Evolutionary conservation across 441 rosid species (phyloP).

Genomic region (Gossypium aridum): DNA sequence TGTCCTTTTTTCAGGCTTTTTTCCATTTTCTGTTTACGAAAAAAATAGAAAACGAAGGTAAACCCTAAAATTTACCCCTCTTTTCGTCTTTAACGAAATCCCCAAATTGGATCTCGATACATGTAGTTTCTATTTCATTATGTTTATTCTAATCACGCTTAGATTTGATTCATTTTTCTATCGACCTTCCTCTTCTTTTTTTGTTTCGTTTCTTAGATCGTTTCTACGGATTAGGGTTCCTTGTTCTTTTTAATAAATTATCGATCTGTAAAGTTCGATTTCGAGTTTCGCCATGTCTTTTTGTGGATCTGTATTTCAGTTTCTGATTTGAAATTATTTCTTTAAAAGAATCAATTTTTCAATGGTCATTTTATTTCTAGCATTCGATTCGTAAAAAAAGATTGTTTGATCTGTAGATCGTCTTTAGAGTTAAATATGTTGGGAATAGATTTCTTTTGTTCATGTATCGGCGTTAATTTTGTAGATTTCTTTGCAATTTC

Average conservation of each 20-base stretch:
- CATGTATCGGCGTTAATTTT: background rate
- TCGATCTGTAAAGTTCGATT: slow-evolving; percentile 5
- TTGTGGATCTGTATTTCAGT: background rate
- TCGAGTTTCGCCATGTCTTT: slow-evolving; percentile 8
- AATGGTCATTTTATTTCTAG: background rate
- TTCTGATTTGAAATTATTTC: slow-evolving; percentile 4
- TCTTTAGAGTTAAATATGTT: background rate
- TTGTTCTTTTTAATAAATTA: background rate
- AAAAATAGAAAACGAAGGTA: background rate
- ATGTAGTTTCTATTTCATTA: slow-evolving; percentile 7
- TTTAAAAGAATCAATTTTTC: background rate
- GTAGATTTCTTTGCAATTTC: slow-evolving; percentile 2
- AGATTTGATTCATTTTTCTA: background rate
- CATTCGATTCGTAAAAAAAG: background rate
- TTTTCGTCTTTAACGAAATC: slow-evolving; percentile 16
- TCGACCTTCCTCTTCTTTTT: background rate
- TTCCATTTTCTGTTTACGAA: slow-evolving; percentile 4
- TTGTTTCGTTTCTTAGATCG: background rate
- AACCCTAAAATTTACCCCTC: slow-evolving; percentile 21
- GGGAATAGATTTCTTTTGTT: background rate
- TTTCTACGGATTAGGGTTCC: slow-evolving; percentile 26
- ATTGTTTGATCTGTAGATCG: slow-evolving; percentile 9
- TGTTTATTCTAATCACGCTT: background rate
- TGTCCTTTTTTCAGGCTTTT: slow-evolving; percentile 13
- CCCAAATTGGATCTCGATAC: slow-evolving; percentile 7